Evolutionary conservation across 2,329 filamentous ascomycete species (phyloP), one percentile per base, ranked within the genome.

Genomic region (Seiridium cupressi): DNA sequence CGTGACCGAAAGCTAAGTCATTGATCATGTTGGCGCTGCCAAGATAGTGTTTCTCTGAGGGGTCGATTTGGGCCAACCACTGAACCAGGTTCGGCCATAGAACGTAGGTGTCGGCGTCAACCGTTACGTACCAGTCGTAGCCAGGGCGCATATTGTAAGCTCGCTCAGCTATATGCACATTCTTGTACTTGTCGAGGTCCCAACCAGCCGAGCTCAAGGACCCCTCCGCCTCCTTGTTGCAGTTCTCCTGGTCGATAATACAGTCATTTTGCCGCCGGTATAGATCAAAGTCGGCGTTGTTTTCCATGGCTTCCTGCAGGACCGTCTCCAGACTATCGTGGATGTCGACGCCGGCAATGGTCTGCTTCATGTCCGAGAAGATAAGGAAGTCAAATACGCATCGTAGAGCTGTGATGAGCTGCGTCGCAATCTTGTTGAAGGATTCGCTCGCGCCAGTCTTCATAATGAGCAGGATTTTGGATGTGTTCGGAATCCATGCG

Each of bases 131-230:
- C 84, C 84, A 87, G 64, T 85, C 81, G 60, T 79, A 79, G 60
- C 76, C 67, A 8, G 84, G 83, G 7, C 79, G 77, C 70, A 81
- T 70, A 32, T 71, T 66, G 65, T 79, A 86, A 0, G 81, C 71
- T 71, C 84, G 83, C 70, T 84, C 79, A 10, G 83, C 79, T 68
- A 86, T 85, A 68, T 85, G 84, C 51, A 85, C 74, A 68, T 85
- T 86, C 71, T 87, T 87, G 74, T 85, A 87, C 72, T 85, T 86
- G 73, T 87, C 84, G 44, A 87, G 70, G 18, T 74, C 76, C 84
- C 84, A 87, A 1, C 76, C 77, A 31, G 77, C 72, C n/a, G 66
- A 11, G 36, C 32, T 44, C 5, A 18, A 44, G 42, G 68, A 61
- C 51, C 65, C 68, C 4, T 70, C 59, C 10, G 64, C 63, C 11